phyloP scores from a whole-genome alignment of 164 flowering plant species.

The Euptelea pleiosperma region DNA sequence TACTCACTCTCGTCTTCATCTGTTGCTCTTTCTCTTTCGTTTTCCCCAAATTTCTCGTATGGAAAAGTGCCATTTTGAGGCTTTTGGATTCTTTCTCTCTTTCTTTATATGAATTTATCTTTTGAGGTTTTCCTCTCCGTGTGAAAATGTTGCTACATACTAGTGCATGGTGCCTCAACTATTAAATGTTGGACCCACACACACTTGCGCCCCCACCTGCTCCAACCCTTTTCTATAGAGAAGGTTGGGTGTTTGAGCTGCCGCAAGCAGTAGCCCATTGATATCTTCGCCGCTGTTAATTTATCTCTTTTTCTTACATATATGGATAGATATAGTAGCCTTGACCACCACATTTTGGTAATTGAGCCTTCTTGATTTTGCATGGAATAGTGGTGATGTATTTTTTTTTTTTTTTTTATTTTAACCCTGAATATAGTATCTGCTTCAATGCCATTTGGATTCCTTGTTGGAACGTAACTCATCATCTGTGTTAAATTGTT shows the following conservation, averaged over 20 bases:
- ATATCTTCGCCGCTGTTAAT: slow-evolving; percentile 12
- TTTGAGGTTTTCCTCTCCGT: too few relatives aligned
- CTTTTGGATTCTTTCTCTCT: too few relatives aligned
- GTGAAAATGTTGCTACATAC: too few relatives aligned
- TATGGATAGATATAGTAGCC: slow-evolving; percentile 7
- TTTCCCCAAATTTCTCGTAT: too few relatives aligned
- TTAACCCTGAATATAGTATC: not conserved
- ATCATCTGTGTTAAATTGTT: too few relatives aligned
- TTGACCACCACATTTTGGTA: slow-evolving; percentile 14
- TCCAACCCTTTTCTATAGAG: slow-evolving; percentile 2
- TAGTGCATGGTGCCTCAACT: slow-evolving; percentile 7
- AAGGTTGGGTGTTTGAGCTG: slow-evolving; percentile 14
- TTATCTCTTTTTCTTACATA: slow-evolving; percentile 14
- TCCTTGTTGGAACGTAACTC: too few relatives aligned
- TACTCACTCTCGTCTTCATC: too few relatives aligned
- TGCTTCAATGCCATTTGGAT: not conserved
- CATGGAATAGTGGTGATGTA: not conserved
- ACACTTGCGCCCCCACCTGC: not conserved
- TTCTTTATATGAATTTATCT: too few relatives aligned
- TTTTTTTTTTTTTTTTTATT: not conserved
- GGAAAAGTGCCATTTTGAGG: too few relatives aligned
- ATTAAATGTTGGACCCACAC: slow-evolving; percentile 1
- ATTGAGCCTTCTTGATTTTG: slow-evolving; percentile 4
- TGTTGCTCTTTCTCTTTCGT: too few relatives aligned
- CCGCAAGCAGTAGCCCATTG: slow-evolving; percentile 14